phyloP scores from a whole-genome alignment of 306 rosid species.

The Cotoneaster glaucophyllus region DNA sequence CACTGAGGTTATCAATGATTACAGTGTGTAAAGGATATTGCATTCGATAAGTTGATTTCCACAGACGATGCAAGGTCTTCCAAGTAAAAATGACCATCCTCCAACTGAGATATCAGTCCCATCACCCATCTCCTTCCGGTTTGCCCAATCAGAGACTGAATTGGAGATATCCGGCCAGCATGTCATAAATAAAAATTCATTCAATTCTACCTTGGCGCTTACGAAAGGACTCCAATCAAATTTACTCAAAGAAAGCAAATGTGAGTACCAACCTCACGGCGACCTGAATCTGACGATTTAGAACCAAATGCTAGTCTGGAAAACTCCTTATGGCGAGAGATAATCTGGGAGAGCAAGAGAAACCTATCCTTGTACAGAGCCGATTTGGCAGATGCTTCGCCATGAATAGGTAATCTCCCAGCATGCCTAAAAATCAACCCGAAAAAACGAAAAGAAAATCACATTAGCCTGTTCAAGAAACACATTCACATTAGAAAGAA shows the following conservation, averaged over 20 bases:
- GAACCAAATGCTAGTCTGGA: constrained; percentile 73
- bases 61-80: constrained; percentile 84
- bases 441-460: neutral
- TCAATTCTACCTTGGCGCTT: neutral
- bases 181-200: neutral
- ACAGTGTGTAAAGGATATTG: constrained; percentile 62
- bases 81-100: constrained; percentile 80
- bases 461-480: neutral
- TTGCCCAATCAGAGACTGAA: constrained; percentile 88
- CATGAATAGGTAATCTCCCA: constrained; percentile 56
- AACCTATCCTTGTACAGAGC: constrained; percentile 69
- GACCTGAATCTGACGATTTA: constrained; percentile 56
- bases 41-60: constrained; percentile 57
- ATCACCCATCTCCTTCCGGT: constrained; percentile 79
- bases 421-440: constrained; percentile 34
- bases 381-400: constrained; percentile 71
- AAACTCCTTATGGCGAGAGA: constrained; percentile 77
- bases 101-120: constrained; percentile 86
- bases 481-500: neutral
- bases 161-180: constrained; percentile 75
- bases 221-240: neutral
- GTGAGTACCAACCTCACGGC: constrained; percentile 65
- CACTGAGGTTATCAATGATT: neutral
- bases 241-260: neutral
- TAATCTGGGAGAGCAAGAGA: constrained; percentile 72